A percentile compares a stretch with the other conserved stretches of the same genome.
phyloP scores from a whole-genome alignment of 2,329 filamentous ascomycete genomes.

The Microcyclospora pomicola region DNA sequence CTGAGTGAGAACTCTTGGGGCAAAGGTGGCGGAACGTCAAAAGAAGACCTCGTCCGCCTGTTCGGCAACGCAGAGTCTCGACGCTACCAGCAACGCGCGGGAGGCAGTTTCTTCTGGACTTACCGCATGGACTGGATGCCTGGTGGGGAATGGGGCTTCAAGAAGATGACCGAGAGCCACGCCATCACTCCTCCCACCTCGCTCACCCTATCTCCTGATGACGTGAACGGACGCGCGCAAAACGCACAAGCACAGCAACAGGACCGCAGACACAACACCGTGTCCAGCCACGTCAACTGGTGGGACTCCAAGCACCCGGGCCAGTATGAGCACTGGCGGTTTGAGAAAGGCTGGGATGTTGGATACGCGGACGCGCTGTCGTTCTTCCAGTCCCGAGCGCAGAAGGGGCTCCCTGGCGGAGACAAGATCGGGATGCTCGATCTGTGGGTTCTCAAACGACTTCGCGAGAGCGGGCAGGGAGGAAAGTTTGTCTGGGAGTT shows the following conservation, averaged over 20 bases:
- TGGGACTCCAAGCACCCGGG: constrained; percentile 36
- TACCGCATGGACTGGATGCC: constrained; percentile 49
- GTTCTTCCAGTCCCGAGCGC: constrained; percentile 35
- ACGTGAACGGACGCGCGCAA: constrained; percentile 25
- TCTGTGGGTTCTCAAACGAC: constrained; percentile 43
- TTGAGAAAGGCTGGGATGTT: constrained; percentile 40
- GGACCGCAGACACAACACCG: constrained; percentile 24
- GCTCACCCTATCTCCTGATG: constrained; percentile 23
- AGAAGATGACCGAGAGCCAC: constrained; percentile 34
- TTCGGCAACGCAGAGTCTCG: constrained; percentile 38
- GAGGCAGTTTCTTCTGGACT: constrained; percentile 47
- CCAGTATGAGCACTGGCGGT: constrained; percentile 39
- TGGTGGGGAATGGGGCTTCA: constrained; percentile 49
- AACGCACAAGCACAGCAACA: constrained; percentile 29
- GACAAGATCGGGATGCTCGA: constrained; percentile 45
- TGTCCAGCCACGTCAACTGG: constrained; percentile 34
- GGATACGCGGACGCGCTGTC: constrained; percentile 41
- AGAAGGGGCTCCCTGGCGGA: constrained; percentile 24
- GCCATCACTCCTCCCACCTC: constrained; percentile 29
- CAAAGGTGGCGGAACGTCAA: constrained; percentile 21
- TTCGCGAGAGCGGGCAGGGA: constrained; percentile 37
- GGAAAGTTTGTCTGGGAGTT: constrained; percentile 38
- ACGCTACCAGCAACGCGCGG: constrained; percentile 36
- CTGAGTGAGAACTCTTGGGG: constrained; percentile 38
- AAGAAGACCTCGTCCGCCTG: constrained; percentile 27